Percentiles rank a stretch among this genome's conserved stretches.
phyloP scores from a whole-genome alignment of 768 basidiomycete genomes.

The Auricularia sp. region DNA sequence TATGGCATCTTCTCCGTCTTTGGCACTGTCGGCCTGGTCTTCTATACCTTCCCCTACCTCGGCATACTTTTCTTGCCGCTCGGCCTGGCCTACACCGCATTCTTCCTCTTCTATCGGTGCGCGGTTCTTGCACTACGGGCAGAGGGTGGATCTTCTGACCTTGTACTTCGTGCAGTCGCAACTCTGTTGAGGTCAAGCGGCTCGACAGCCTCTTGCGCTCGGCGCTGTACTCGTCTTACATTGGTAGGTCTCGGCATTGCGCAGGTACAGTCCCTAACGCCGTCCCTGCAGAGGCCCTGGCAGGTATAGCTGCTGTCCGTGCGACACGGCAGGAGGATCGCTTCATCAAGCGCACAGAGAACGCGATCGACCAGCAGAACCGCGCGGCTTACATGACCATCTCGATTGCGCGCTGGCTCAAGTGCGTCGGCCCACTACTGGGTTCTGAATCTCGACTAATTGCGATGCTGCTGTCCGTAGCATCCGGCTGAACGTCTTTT shows the following conservation, averaged over 20 bases:
- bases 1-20: conserved; percentile 33
- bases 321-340: conserved; percentile 46
- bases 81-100: conserved; percentile 40
- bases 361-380: conserved; percentile 49
- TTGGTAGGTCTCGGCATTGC: conserved; percentile 28
- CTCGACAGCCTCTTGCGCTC: conserved; percentile 56
- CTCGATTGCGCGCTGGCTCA: conserved; percentile 41
- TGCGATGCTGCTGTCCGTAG: conserved; percentile 6
- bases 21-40: conserved; percentile 49
- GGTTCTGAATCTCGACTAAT: no score
- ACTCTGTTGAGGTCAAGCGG: conserved; percentile 58
- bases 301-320: conserved; percentile 53
- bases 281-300: conserved; percentile 40
- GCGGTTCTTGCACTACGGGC: neutral
- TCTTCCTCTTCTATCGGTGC: conserved; percentile 43
- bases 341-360: conserved; percentile 41
- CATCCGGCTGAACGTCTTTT: conserved; percentile 55
- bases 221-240: conserved; percentile 44
- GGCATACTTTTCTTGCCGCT: conserved; percentile 55
- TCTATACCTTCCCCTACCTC: conserved; percentile 58
- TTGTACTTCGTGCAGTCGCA: conserved; percentile 19
- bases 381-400: conserved; percentile 57
- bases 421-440: neutral
- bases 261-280: neutral
- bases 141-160: neutral